Evolutionary conservation across 345 rosid species (phyloP).

Genomic region (Ricinus communis): DNA sequence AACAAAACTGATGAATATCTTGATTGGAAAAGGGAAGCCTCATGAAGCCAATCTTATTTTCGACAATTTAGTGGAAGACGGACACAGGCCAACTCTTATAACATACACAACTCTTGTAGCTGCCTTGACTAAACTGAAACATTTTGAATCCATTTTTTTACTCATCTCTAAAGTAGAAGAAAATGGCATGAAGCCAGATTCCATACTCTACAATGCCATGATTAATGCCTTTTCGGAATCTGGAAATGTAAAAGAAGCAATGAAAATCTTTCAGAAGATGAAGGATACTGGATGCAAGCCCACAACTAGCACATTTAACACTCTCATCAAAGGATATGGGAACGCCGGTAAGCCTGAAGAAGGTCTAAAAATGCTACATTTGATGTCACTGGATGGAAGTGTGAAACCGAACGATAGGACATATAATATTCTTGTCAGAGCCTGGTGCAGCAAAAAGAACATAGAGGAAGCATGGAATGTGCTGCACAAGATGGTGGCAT

Average conservation of each 20-base stretch:
- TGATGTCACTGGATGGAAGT: conserved; percentile 52
- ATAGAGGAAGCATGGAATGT: conserved; percentile 77
- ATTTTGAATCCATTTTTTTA: conserved; percentile 54
- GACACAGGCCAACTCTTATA: conserved; percentile 77
- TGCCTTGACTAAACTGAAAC: conserved; percentile 65
- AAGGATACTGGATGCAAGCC: conserved; percentile 76
- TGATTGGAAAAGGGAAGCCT: conserved; percentile 73
- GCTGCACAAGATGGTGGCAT: conserved; percentile 64
- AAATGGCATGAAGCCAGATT: conserved; percentile 71
- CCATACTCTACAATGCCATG: conserved; percentile 86
- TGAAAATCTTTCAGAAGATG: conserved; percentile 78
- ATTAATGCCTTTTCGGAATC: conserved; percentile 90
- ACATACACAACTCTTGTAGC: conserved; percentile 82
- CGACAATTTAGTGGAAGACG: conserved; percentile 61
- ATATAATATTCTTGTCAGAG: conserved; percentile 70
- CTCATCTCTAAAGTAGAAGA: conserved; percentile 70
- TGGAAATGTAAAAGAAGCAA: conserved; percentile 71
- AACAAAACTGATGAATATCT: conserved; percentile 75
- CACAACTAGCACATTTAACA: conserved; percentile 75
- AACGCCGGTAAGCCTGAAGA: conserved; percentile 72
- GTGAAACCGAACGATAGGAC: conserved; percentile 76
- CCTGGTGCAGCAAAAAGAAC: conserved; percentile 73
- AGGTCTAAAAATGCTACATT: conserved; percentile 58
- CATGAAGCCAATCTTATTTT: conserved; percentile 72
- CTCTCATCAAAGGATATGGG: conserved; percentile 88